Evolutionary conservation across 2,329 filamentous ascomycete genomes (phyloP).

Genomic region (Fusarium verrucosum): DNA sequence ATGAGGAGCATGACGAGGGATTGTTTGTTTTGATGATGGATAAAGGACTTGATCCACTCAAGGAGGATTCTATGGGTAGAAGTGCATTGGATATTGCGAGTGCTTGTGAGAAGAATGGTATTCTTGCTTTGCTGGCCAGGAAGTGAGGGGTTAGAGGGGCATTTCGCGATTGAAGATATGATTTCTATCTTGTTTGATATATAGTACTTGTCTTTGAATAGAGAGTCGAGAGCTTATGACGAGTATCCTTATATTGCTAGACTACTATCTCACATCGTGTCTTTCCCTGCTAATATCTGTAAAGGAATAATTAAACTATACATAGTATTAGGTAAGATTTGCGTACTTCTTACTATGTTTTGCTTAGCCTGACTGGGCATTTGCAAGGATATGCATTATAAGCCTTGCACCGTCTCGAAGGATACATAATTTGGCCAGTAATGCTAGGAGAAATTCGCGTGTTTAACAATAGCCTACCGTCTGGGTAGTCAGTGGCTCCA

Average conservation of each 20-base stretch:
- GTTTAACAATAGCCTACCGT: too few species aligned
- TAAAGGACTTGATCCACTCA: conserved; percentile 35
- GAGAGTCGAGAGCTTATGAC: neutral
- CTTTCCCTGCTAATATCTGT: too few species aligned
- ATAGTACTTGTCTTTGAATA: neutral
- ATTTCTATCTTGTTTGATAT: too few species aligned
- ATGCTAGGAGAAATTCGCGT: neutral
- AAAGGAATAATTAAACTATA: too few species aligned
- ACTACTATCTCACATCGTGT: too few species aligned
- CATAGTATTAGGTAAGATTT: too few species aligned
- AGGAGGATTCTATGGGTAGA: conserved; percentile 32
- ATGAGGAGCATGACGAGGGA: conserved; percentile 18
- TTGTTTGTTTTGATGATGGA: conserved; percentile 30
- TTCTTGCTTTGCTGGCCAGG: conserved; percentile 28
- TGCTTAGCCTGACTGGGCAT: too few species aligned
- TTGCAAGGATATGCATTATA: too few species aligned
- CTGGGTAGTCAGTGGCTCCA: too few species aligned
- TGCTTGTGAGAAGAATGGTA: conserved; percentile 35
- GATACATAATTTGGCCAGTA: neutral
- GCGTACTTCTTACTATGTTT: too few species aligned
- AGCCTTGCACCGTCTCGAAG: too few species aligned
- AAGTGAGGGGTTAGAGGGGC: neutral
- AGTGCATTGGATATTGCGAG: conserved; percentile 39
- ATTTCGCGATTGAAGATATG: neutral
- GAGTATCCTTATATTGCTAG: too few species aligned